Evolutionary conservation across 1,284 basidiomycete species (phyloP).

Genomic region (Cryptococcus sp.): DNA sequence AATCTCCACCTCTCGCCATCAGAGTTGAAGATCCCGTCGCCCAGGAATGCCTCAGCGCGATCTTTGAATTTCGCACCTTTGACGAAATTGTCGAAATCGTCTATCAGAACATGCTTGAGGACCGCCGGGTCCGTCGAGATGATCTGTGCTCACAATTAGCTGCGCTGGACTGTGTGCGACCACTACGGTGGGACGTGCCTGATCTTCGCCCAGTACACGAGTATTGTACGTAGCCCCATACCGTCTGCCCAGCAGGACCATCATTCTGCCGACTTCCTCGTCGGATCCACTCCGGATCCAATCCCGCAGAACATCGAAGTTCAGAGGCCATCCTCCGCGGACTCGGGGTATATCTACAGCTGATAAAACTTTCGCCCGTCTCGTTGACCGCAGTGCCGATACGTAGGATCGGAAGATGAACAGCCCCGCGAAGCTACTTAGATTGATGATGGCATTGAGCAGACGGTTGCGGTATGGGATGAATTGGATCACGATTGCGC

Average conservation of each 20-base stretch:
- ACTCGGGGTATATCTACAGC: constrained; percentile 33
- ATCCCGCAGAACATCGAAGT: constrained; percentile 40
- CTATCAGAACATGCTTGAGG: constrained; percentile 32
- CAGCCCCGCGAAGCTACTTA: constrained; percentile 2
- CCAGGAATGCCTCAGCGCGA: constrained; percentile 48
- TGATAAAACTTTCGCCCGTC: constrained; percentile 14
- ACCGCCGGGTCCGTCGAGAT: constrained; percentile 37
- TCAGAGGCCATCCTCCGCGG: constrained; percentile 35
- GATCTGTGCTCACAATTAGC: constrained; percentile 20
- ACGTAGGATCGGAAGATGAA: constrained; percentile 14
- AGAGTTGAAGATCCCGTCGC: constrained; percentile 53
- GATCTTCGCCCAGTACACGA: constrained; percentile 44
- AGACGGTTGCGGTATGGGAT: not conserved
- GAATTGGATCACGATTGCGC: not conserved
- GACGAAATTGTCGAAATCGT: constrained; percentile 40
- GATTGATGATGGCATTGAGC: constrained; percentile 1
- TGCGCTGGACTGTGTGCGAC: not conserved
- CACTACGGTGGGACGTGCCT: constrained; percentile 20
- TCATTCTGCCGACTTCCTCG: constrained; percentile 45
- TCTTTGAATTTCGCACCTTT: constrained; percentile 50
- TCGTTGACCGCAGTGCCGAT: not conserved
- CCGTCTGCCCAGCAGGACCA: constrained; percentile 27
- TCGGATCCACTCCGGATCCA: constrained; percentile 37
- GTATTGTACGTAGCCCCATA: constrained; percentile 45
- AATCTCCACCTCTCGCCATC: constrained; percentile 50